Percentiles rank a stretch among this genome's conserved stretches.
phyloP scores from a whole-genome alignment of 1,139 yeast genomes.

The Geotrichum bryndzae region DNA sequence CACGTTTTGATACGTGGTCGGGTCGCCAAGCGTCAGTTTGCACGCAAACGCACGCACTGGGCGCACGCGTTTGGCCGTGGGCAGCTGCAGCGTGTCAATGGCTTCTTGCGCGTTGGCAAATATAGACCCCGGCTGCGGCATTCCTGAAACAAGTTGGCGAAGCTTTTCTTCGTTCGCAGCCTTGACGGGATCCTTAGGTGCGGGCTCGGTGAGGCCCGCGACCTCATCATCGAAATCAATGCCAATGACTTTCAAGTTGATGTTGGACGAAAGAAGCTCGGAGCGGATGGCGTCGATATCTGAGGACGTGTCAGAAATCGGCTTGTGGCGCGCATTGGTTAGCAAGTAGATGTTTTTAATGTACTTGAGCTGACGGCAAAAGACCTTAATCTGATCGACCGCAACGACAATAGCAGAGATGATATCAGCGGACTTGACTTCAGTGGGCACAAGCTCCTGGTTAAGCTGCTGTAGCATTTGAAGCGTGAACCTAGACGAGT shows the following conservation, averaged over 20 bases:
- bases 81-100: conserved; percentile 26
- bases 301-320: background rate
- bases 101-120: conserved; percentile 28
- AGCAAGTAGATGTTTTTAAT: conserved; percentile 42
- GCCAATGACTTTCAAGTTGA: conserved; percentile 30
- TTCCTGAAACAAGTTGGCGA: conserved; percentile 20
- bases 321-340: conserved; percentile 36
- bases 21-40: conserved; percentile 39
- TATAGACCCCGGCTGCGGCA: conserved; percentile 23
- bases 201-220: conserved; percentile 24
- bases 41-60: conserved; percentile 42
- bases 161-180: conserved; percentile 1
- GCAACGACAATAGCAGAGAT: conserved; percentile 34
- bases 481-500: conserved; percentile 24
- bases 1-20: conserved; percentile 22
- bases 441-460: conserved; percentile 27
- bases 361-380: conserved; percentile 35
- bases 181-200: conserved; percentile 15
- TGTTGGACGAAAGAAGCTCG: conserved; percentile 13
- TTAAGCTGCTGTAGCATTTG: conserved; percentile 28
- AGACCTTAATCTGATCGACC: conserved; percentile 30
- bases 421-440: conserved; percentile 30
- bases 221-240: conserved; percentile 35
- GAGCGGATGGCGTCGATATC: conserved; percentile 1
- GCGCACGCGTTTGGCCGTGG: conserved; percentile 34